Percentiles rank a stretch among this genome's conserved stretches.
phyloP scores from a whole-genome alignment of 495 filamentous ascomycete species.

The Aspergillus conjunctus region DNA sequence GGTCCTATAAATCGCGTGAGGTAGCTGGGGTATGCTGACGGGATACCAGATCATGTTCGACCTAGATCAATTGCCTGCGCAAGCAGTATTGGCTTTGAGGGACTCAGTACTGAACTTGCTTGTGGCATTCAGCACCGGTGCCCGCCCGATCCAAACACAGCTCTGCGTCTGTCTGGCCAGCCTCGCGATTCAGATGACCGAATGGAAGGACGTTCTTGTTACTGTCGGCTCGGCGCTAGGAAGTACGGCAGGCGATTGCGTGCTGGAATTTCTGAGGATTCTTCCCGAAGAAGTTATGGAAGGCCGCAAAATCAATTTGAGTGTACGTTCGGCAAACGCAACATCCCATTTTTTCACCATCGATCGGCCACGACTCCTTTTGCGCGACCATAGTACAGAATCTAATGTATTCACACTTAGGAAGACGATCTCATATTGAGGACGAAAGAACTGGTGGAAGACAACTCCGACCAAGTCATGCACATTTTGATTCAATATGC shows the following conservation, averaged over 20 bases:
- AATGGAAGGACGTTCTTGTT: constrained; percentile 91
- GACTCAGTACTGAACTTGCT: constrained; percentile 80
- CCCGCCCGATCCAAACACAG: constrained; percentile 89
- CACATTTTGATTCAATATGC: constrained; percentile 83
- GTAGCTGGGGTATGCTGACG: constrained; percentile 32
- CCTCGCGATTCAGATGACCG: constrained; percentile 91
- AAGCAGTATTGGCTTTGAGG: constrained; percentile 72
- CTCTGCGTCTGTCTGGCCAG: constrained; percentile 92
- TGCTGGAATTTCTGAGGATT: constrained; percentile 93
- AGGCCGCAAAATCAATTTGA: constrained; percentile 97
- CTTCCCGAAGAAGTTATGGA: constrained; percentile 98
- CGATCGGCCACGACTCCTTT: constrained; percentile 23
- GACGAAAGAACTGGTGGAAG: constrained; percentile 83
- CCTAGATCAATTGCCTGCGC: constrained; percentile 78
- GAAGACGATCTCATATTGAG: constrained; percentile 86
- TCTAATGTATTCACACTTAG: constrained; percentile 60
- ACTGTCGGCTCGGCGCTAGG: constrained; percentile 79
- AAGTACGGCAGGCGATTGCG: constrained; percentile 73
- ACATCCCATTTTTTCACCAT: constrained; percentile 24
- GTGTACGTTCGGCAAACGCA: constrained; percentile 74
- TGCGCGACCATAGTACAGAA: constrained; percentile 31
- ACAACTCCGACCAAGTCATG: constrained; percentile 87
- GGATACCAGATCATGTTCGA: constrained; percentile 76
- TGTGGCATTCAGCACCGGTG: constrained; percentile 74
- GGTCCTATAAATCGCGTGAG: constrained; percentile 17